Percentiles rank a stretch among this genome's conserved stretches.
These are phyloP conservation scores for Kazachstania kunashirensis DNA, from an alignment of 805 yeast species.

Conservation along the genomic window DNA sequence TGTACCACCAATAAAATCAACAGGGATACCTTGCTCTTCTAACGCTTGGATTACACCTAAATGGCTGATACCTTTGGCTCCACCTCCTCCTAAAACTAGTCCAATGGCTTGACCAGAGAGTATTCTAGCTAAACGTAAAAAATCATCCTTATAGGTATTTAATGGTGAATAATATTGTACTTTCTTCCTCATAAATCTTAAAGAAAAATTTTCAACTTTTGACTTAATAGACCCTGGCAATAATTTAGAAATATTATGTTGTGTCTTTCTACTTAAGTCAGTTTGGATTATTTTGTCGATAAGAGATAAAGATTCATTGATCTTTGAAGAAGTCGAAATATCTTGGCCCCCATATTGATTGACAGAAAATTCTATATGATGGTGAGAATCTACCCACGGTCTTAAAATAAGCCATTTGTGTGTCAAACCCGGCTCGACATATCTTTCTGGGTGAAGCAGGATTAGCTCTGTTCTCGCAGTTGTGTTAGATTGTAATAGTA, in stretches of 20 bases:
- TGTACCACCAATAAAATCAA: slow-evolving; percentile 92
- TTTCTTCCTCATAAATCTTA: slow-evolving; percentile 23
- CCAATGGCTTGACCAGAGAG: slow-evolving; percentile 92
- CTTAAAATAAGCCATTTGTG: slow-evolving; percentile 75
- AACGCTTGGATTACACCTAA: slow-evolving; percentile 84
- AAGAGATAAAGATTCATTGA: slow-evolving; percentile 12
- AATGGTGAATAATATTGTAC: slow-evolving; percentile 25
- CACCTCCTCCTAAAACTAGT: slow-evolving; percentile 93
- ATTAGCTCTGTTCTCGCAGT: slow-evolving; percentile 84
- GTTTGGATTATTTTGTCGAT: slow-evolving; percentile 24
- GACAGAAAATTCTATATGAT: slow-evolving; percentile 63
- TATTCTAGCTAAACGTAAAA: slow-evolving; percentile 78
- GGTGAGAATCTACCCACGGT: slow-evolving; percentile 88
- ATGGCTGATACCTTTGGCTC: slow-evolving; percentile 90
- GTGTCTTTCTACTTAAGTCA: slow-evolving; percentile 26
- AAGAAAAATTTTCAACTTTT: slow-evolving; percentile 31
- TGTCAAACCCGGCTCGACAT: slow-evolving; percentile 78
- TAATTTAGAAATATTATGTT: slow-evolving; percentile 24
- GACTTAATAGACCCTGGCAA: slow-evolving; percentile 29
- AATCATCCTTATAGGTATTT: slow-evolving; percentile 69
- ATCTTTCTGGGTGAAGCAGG: slow-evolving; percentile 71
- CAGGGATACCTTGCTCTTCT: slow-evolving; percentile 87
- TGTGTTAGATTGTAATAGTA: slow-evolving; percentile 64
- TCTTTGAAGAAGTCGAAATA: slow-evolving; percentile 15
- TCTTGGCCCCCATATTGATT: slow-evolving; percentile 14